Base-by-base conservation (phyloP, 805 yeast genomes). In the Lipomyces oligophaga region DNA sequence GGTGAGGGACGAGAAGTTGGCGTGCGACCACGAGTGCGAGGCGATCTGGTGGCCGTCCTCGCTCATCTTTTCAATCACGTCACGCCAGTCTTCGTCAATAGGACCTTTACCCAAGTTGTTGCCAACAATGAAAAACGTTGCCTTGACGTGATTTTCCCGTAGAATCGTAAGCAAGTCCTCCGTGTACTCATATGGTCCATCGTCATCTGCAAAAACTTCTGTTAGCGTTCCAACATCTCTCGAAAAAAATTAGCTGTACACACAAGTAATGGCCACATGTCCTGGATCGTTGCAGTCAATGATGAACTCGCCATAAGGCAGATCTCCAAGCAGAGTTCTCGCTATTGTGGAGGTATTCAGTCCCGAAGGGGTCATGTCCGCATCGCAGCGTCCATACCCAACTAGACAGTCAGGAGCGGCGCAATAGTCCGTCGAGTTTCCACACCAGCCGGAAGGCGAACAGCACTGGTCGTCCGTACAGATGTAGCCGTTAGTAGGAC, bases 1-100 rank as follows among this genome's bases (percentile, higher is more conserved):
- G 7, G 16, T 28, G 2, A 49, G 28, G 3, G n/a, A 13, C 22
- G 34, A 36, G n/a, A 44, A 41, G 26, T 41, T 32, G 1, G 53
- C 34, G 27, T 49, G 53, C 8, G 53, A 40, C 53, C 53, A 49
- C n/a, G 49, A 28, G 22, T 49, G 53, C 21, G 53, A 49, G 11
- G 49, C 53, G 19, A 49, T 44, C 24, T 49, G 53, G 20, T 49
- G 53, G 16, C 53, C 53, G 7, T 27, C 43, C 10, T 13, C 28
- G 28, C 45, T 40, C 13, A 40, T 41, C 24, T 38, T 44, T 15
- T 16, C 3, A 27, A 49, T 39, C 8, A 41, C 43, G 15, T 44
- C 37, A 10, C 25, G 34, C 53, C 53, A 49, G 22, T 30, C 30
- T 6, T 24, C n/a, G 25, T 49, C 53, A 27, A 49, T 49, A 26